Evolutionary conservation across 495 filamentous ascomycete genomes (phyloP), one percentile per base, ranked within the genome.

Genomic region (Xylaria bambusicola): DNA sequence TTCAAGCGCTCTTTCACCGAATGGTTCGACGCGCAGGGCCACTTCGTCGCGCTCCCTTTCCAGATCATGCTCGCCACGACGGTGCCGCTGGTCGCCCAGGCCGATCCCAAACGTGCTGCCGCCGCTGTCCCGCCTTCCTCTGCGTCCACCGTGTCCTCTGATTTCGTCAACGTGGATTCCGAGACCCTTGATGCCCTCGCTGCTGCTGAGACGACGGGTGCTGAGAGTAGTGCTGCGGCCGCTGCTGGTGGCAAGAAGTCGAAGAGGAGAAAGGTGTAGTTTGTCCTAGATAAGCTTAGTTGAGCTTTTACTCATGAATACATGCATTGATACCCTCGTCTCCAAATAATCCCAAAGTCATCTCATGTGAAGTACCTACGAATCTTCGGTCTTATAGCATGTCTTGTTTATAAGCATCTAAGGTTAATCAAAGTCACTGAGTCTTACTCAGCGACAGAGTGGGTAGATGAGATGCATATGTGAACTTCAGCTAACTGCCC

Each of bases 11-110:
- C 89, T 3, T 98, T 97, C 71, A 88, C 87, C 18, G 81, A 81
- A 24, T 98, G 92, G 92, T 98, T 97, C 73, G 88, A 93, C 58
- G 78, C 77, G 3, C 83, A 90, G 36, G 93, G 94, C 6, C 82
- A 81, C 48, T 96, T 98, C 66, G 84, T 96, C 49, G 82, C 88
- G 3, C 83, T 86, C 62, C 93, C 92, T 8, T 92, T 97, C 68
- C 91, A 94, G 74, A 80, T 82, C 56, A 88, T 91, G 85, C 72
- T 97, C 26, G 89, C 90, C 26, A 80, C 75, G 21, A 80, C 84
- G 64, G 78, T 97, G 52, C 82, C 86, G 27, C 67, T 87, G 5
- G 78, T 97, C 68, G 86, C 85, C 13, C 73, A 81, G 62, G 82
- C 84, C 17, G 91, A 93, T 66, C 84, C 85, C 31, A 84, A 83